Evolutionary conservation across 768 basidiomycete genomes (phyloP), one percentile per base, ranked within the genome.

Genomic region (Hebeloma cylindrosporum): DNA sequence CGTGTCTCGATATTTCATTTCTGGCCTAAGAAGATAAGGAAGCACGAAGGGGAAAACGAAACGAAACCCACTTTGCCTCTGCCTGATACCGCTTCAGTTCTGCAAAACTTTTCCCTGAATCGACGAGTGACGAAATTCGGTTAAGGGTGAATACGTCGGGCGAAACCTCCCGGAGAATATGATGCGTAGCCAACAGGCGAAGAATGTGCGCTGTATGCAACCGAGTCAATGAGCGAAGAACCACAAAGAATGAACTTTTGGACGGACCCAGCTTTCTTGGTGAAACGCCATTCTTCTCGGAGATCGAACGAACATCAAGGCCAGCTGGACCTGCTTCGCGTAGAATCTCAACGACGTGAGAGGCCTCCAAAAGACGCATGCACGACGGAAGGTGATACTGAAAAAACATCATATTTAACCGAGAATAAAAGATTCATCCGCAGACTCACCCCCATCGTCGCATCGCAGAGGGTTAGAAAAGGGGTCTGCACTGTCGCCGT

Each of bases 301-400:
- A 75, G 38, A 82, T 72, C 23, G 55, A 54, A 11, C 71, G 57
- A 21, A 78, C 78, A 54, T 79, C 79, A 47, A 79, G 54, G 8
- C 77, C 77, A 9, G 59, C 47, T 0, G 76, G 69, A 1, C 83
- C 85, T 10, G 81, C 79, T 43, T 80, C 82, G 7, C 82, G 76
- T 1, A 90, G 68, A 10, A 88, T 77, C 58, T 90, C 88, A 5
- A 77, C 75, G 20, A 79, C 73, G 56, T 88, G 82, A 1, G 85
- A 76, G 3, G 83, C 81, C 59, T 89, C 86, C 11, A 89, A 60
- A 23, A 89, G 71, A 14, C 86, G 79, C 62, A 90, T 69, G 57
- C 85, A 88, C 3, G 84, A 79, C 0, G 88, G 84, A 13, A 89
- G 69, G 56, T 86, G 83, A 54, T 87, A 88, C 83, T 88, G 45